phyloP scores from a whole-genome alignment of 805 yeast genomes.

The Candida qinlingensis region DNA sequence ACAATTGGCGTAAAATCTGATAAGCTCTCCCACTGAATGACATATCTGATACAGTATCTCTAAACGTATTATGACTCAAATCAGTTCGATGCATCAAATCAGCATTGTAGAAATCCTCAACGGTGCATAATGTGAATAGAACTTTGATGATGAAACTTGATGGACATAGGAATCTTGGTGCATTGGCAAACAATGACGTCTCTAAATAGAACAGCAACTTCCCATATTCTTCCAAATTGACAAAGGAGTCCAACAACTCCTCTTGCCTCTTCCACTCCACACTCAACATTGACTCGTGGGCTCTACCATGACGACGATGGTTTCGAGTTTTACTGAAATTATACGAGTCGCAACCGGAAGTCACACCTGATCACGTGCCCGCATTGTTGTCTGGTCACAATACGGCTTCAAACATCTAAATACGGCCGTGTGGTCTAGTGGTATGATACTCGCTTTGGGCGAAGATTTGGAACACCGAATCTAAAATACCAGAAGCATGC shows the following conservation, averaged over 20 bases:
- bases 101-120: constrained; percentile 24
- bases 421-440: constrained; percentile 29
- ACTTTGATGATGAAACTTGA: constrained; percentile 29
- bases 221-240: constrained; percentile 30
- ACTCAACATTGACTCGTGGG: background rate
- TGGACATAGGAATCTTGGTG: constrained; percentile 27
- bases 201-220: constrained; percentile 33
- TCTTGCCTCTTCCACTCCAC: constrained; percentile 8
- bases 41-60: constrained; percentile 21
- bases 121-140: constrained; percentile 33
- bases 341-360: no score
- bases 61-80: constrained; percentile 23
- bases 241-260: constrained; percentile 17
- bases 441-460: constrained; percentile 32
- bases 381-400: background rate
- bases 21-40: constrained; percentile 30
- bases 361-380: no score
- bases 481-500: constrained; percentile 2
- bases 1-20: constrained; percentile 24
- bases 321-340: no score
- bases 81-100: constrained; percentile 17
- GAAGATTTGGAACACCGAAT: constrained; percentile 16
- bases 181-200: constrained; percentile 17
- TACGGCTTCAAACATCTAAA: background rate
- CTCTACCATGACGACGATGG: no score